These are phyloP conservation scores for Kwoniella newhampshirensis DNA, from an alignment of 768 basidiomycete species.

Conservation along the genomic window DNA sequence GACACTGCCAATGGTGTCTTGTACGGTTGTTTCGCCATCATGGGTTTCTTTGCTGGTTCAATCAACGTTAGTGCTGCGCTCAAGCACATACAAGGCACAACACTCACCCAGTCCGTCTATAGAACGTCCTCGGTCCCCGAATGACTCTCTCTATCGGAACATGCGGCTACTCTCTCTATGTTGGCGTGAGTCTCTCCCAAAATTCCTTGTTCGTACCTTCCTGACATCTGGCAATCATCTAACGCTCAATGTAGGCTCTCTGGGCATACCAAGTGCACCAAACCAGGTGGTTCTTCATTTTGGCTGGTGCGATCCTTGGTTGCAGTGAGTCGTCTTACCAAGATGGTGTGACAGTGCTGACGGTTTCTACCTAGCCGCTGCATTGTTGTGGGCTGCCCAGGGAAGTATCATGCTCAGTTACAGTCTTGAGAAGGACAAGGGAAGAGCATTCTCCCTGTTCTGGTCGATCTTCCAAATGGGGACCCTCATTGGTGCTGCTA, in stretches of 20 bases:
- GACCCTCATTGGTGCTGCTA: slow-evolving; percentile 73
- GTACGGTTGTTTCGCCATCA: slow-evolving; percentile 57
- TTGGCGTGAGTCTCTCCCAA: slow-evolving; percentile 18
- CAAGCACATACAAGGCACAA: not conserved
- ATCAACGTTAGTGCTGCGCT: slow-evolving; percentile 44
- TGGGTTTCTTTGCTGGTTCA: slow-evolving; percentile 56
- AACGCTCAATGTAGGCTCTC: too few species aligned
- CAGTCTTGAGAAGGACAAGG: slow-evolving; percentile 63
- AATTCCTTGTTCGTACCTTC: not conserved
- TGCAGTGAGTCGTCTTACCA: slow-evolving; percentile 49
- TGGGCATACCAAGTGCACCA: slow-evolving; percentile 53
- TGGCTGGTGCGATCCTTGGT: slow-evolving; percentile 60
- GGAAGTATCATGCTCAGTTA: slow-evolving; percentile 59
- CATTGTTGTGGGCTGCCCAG: slow-evolving; percentile 59
- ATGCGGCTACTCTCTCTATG: slow-evolving; percentile 70
- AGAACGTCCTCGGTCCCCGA: slow-evolving; percentile 72
- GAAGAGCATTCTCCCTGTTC: slow-evolving; percentile 60
- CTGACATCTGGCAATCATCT: too few species aligned
- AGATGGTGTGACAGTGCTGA: not conserved
- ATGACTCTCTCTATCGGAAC: slow-evolving; percentile 73
- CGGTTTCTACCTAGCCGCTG: slow-evolving; percentile 48
- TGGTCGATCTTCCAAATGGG: slow-evolving; percentile 60
- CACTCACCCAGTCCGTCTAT: not conserved
- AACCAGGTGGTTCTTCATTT: slow-evolving; percentile 58
- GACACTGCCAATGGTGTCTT: slow-evolving; percentile 57